A percentile compares a stretch with the other conserved stretches of the same genome.
These are phyloP conservation scores for Salix exigua DNA, from an alignment of 345 rosid genomes.

Conservation along the genomic window DNA sequence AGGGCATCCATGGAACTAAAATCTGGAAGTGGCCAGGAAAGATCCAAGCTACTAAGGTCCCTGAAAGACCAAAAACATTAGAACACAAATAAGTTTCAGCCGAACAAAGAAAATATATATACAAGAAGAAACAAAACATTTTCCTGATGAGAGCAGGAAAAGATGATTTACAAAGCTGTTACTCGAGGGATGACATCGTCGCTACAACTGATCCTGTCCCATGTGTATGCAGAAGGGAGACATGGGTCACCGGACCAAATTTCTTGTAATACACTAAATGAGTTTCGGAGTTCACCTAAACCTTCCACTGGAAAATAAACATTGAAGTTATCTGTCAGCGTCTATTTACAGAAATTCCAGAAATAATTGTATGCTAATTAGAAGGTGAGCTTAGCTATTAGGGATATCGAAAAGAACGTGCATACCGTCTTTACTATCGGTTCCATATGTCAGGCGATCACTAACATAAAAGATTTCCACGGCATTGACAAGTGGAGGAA, in stretches of 20 bases:
- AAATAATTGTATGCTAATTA: neutral
- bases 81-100: neutral
- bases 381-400: neutral
- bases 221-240: constrained; percentile 36
- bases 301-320: constrained; percentile 27
- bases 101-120: neutral
- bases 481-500: constrained; percentile 52
- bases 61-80: constrained; percentile 17
- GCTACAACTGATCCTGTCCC: constrained; percentile 50
- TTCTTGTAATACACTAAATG: constrained; percentile 14
- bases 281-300: constrained; percentile 16
- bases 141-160: neutral
- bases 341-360: neutral
- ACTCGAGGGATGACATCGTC: constrained; percentile 28
- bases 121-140: neutral
- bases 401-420: neutral
- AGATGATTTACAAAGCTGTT: constrained; percentile 39
- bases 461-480: constrained; percentile 32
- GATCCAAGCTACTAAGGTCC: constrained; percentile 28
- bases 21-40: constrained; percentile 43
- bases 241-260: constrained; percentile 49
- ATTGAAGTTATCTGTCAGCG: neutral
- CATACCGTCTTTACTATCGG: constrained; percentile 33
- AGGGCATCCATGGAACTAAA: constrained; percentile 47
- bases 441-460: constrained; percentile 28